Conservation (phyloP, 2,329 filamentous ascomycete genomes). For the Arthrobotrys sinensis region DNA sequence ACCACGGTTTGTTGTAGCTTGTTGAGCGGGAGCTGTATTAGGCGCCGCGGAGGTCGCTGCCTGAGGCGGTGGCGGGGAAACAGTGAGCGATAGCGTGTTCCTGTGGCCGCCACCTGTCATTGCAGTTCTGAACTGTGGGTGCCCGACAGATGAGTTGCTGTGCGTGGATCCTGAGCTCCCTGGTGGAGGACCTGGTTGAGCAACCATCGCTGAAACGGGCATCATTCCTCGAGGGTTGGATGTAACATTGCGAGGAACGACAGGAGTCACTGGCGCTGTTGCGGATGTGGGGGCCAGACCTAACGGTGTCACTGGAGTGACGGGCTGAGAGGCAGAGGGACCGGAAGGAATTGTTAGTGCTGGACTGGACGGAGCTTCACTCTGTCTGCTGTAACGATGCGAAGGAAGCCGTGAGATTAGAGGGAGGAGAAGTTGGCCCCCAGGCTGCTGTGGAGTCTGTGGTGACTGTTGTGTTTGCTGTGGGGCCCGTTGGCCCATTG, state of each 20-base stretch:
- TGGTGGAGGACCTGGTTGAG: conserved; percentile 53
- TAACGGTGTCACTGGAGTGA: conserved; percentile 35
- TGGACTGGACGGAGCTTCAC: conserved; percentile 23
- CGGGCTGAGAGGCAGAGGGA: conserved; percentile 47
- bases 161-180: conserved; percentile 54
- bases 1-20: conserved; percentile 12
- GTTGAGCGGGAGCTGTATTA: conserved; percentile 4
- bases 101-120: conserved; percentile 26
- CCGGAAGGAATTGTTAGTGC: conserved; percentile 47
- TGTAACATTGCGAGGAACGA: conserved; percentile 32
- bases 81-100: conserved; percentile 46
- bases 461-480: not conserved
- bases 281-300: conserved; percentile 29
- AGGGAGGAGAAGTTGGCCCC: conserved; percentile 36
- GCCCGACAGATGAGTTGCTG: conserved; percentile 37
- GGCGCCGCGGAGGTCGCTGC: conserved; percentile 17
- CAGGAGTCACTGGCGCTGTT: conserved; percentile 53
- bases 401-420: conserved; percentile 56
- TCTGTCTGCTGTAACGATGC: conserved; percentile 39
- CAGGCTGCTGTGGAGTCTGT: conserved; percentile 10
- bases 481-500: conserved; percentile 3
- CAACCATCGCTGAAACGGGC: conserved; percentile 57
- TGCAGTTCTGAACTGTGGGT: conserved; percentile 57
- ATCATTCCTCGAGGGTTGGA: conserved; percentile 47
- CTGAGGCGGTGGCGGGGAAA: conserved; percentile 39